Evolutionary conservation across 768 basidiomycete species (phyloP).

Genomic region (Termitomyces sp.): DNA sequence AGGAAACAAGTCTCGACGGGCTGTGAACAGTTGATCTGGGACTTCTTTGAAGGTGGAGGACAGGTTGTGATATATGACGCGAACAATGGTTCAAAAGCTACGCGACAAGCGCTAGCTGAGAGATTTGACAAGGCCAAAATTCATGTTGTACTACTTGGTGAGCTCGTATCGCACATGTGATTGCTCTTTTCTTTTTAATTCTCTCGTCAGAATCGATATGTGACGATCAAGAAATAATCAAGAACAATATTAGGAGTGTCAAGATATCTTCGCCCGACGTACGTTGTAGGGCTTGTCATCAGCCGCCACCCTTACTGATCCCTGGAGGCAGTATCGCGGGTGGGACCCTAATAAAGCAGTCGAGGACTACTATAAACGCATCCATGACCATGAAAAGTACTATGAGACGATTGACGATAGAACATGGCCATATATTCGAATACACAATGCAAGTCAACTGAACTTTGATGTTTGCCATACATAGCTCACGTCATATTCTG

Average conservation of each 20-base stretch:
- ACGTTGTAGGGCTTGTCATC: slow-evolving; percentile 25
- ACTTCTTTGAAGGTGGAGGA: slow-evolving; percentile 82
- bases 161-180: slow-evolving; percentile 13
- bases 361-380: slow-evolving; percentile 88
- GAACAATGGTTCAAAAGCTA: slow-evolving; percentile 79
- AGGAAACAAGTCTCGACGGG: slow-evolving; percentile 71
- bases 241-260: slow-evolving; percentile 91
- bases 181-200: neutral
- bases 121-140: slow-evolving; percentile 85
- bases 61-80: slow-evolving; percentile 99
- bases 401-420: slow-evolving; percentile 93
- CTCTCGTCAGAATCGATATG: slow-evolving; percentile 74
- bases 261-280: slow-evolving; percentile 99
- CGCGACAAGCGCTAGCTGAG: slow-evolving; percentile 69
- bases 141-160: slow-evolving; percentile 93
- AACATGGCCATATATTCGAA: slow-evolving; percentile 91
- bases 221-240: slow-evolving; percentile 89
- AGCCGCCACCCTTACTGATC: slow-evolving; percentile 3
- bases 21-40: slow-evolving; percentile 87
- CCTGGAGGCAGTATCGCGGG: slow-evolving; percentile 65
- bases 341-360: slow-evolving; percentile 95
- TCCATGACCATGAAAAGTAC: slow-evolving; percentile 77
- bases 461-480: neutral
- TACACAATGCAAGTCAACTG: slow-evolving; percentile 69
- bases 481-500: neutral